Evolutionary conservation across 2,329 filamentous ascomycete genomes (phyloP).

Genomic region (Penicillium sp.): DNA sequence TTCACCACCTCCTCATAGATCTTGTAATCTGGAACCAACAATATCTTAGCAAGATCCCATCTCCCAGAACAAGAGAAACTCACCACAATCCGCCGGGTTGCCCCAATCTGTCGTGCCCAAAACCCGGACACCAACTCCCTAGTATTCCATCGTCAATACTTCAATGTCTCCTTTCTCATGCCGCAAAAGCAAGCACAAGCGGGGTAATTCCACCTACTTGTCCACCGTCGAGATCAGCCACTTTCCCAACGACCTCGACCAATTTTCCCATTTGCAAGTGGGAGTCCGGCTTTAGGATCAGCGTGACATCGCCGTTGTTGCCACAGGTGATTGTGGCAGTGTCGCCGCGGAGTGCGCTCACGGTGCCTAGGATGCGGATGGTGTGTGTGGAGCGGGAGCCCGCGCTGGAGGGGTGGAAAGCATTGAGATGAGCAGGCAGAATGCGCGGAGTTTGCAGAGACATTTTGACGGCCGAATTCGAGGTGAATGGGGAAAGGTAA

Average conservation of each 20-base stretch:
- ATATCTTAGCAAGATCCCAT: neutral
- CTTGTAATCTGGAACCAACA: constrained; percentile 58
- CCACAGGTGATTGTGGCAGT: constrained; percentile 72
- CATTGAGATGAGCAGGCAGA: constrained; percentile 70
- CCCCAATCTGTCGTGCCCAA: constrained; percentile 42
- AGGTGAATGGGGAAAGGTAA: too few relatives aligned
- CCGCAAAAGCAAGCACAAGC: too few relatives aligned
- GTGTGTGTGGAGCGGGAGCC: constrained; percentile 49
- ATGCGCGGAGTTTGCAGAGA: constrained; percentile 73
- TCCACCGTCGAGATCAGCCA: constrained; percentile 39
- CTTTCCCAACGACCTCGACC: constrained; percentile 45
- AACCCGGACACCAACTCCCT: constrained; percentile 40
- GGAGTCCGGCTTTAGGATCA: constrained; percentile 60
- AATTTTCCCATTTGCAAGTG: constrained; percentile 43
- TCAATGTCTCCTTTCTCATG: constrained; percentile 8
- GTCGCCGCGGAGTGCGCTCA: constrained; percentile 74
- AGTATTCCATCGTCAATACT: neutral
- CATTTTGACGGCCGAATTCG: constrained; percentile 51
- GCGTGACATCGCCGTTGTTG: constrained; percentile 61
- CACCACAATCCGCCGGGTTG: constrained; percentile 37
- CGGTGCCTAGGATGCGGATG: constrained; percentile 80
- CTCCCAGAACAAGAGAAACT: constrained; percentile 9
- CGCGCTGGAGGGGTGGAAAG: constrained; percentile 55
- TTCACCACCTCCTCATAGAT: constrained; percentile 76
- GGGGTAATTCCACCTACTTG: constrained; percentile 20